These are phyloP conservation scores for Echeveria elegans DNA, from an alignment of 164 flowering plant genomes.

Conservation along the genomic window DNA sequence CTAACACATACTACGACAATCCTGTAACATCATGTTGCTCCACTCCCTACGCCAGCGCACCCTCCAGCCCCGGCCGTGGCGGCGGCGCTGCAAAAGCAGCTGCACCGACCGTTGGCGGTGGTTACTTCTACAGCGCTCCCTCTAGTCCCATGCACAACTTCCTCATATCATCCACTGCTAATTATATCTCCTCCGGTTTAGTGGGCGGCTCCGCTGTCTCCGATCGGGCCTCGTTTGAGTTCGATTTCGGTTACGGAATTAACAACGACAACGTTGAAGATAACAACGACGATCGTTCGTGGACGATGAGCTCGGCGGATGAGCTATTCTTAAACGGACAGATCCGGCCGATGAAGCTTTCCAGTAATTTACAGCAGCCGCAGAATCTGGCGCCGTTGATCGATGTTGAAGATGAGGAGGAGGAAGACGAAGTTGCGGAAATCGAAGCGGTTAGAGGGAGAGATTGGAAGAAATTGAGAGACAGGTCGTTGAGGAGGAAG, in stretches of 20 bases:
- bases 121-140: slow-evolving; percentile 50
- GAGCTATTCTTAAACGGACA: slow-evolving; percentile 60
- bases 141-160: slow-evolving; percentile 52
- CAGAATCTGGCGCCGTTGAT: slow-evolving; percentile 39
- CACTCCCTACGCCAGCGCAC: slow-evolving; percentile 62
- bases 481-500: slow-evolving; percentile 38
- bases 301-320: slow-evolving; percentile 51
- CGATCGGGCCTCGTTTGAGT: slow-evolving; percentile 19
- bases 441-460: slow-evolving; percentile 28
- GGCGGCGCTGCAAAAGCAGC: no score
- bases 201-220: neutral
- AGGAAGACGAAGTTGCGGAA: slow-evolving; percentile 17
- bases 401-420: slow-evolving; percentile 28
- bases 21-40: neutral
- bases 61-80: slow-evolving; percentile 47
- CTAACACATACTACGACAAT: neutral
- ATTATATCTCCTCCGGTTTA: neutral
- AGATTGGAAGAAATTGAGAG: slow-evolving; percentile 29
- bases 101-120: no score
- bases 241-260: slow-evolving; percentile 36
- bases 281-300: slow-evolving; percentile 12
- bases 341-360: slow-evolving; percentile 68
- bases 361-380: slow-evolving; percentile 41
- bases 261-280: slow-evolving; percentile 11
- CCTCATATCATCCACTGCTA: slow-evolving; percentile 4